Evolutionary conservation across 768 basidiomycete species (phyloP), one percentile per base, ranked within the genome.

Genomic region (Neoboletus brunneissimus): DNA sequence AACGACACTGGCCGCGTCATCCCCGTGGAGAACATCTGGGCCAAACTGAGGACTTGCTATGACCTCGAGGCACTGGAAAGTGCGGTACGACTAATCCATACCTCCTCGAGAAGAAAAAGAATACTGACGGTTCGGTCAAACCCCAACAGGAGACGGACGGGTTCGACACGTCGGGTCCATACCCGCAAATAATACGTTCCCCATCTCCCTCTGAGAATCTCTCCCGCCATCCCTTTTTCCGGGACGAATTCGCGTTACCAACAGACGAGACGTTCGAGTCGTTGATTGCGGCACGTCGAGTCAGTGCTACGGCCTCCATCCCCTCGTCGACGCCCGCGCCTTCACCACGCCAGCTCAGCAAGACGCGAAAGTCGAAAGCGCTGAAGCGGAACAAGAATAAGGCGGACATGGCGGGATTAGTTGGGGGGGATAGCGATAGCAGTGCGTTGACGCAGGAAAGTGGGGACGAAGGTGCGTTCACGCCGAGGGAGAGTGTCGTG

Each of bases 401-500:
- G 61, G 77, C 82, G 8, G 81, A 85, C 54, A 75, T 87, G 73
- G 87, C 88, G 0, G 89, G 89, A 0, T 71, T 91, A n/a, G 81
- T 91, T 2, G 84, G 83, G 15, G 89, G 89, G 1, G 89, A 92
- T 64, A 91, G 90, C 65, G 90, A 91, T 60, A 89, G 88, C 64
- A 91, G 90, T 60, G 90, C 87, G 27, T 68, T 92, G 64, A 92
- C 89, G 4, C 85, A 88, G 67, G 89, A 91, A 69, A 91, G 88
- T 58, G 88, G 84, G 8, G 90, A 91, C 54, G 90, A 92, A 65
- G 74, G 72, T 6, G 75, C 71, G 18, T 83, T 80, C 25, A 86
- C 85, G 10, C 84, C 85, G 1, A 75, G 81, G 64, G 86, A 82
- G 34, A 89, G 88, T 59, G 78, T 83, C 32, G 77, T 84, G 18